A percentile compares a stretch with the other conserved stretches of the same genome.
These are phyloP conservation scores for Annona squamosa DNA, from an alignment of 164 flowering plant genomes.

Conservation along the genomic window DNA sequence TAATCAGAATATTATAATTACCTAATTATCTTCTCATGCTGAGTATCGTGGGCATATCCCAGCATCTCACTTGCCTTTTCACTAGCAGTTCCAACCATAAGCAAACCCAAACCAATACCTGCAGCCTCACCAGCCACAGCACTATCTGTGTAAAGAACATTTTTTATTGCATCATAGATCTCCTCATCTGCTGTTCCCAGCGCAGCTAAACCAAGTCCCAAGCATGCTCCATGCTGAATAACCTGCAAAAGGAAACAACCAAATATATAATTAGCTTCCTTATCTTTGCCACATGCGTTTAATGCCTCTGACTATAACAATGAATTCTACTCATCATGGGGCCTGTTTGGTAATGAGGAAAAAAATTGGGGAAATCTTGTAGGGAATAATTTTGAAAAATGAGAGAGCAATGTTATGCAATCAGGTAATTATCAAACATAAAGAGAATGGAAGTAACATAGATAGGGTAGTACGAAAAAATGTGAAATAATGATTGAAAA, in stretches of 20 bases:
- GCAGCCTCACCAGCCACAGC: constrained; percentile 99
- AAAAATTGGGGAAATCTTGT: no score
- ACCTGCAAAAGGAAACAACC: constrained; percentile 39
- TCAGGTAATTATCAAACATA: no score
- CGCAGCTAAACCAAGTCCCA: constrained; percentile 91
- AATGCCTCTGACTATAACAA: no score
- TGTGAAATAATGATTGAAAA: no score
- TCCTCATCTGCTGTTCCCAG: constrained; percentile 93
- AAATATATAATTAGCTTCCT: not conserved
- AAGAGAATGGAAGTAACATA: no score
- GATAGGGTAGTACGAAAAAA: no score
- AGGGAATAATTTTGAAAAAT: no score
- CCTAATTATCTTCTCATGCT: constrained; percentile 94
- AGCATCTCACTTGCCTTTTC: constrained; percentile 94
- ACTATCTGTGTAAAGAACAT: constrained; percentile 77
- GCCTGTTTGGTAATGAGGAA: no score
- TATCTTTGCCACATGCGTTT: no score
- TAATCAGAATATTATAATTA: constrained; percentile 12
- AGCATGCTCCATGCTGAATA: constrained; percentile 91
- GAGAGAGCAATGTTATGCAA: no score
- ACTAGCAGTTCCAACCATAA: constrained; percentile 92
- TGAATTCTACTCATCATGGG: no score
- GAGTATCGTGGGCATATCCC: constrained; percentile 91
- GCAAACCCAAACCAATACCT: constrained; percentile 83
- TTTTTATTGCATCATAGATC: constrained; percentile 77